These are phyloP conservation scores for Exophiala calicioides DNA, from an alignment of 2,329 filamentous ascomycete genomes.

Conservation along the genomic window DNA sequence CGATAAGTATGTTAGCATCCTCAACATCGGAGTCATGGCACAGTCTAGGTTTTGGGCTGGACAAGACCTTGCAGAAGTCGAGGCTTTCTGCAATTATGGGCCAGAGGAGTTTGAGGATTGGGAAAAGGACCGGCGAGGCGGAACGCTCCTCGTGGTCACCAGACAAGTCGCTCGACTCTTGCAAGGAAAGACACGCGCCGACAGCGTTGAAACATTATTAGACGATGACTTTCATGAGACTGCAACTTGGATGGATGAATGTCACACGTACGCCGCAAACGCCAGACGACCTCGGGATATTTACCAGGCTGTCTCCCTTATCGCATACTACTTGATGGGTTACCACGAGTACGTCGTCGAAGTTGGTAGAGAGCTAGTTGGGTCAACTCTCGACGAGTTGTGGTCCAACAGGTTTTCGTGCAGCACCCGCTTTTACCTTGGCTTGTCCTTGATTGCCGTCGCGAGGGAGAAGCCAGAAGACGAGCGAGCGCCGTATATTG, in stretches of 20 bases:
- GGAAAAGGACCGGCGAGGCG: constrained; percentile 59
- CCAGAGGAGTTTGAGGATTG: constrained; percentile 60
- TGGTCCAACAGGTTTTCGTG: constrained; percentile 49
- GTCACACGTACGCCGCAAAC: constrained; percentile 49
- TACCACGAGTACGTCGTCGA: constrained; percentile 49
- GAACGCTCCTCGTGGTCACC: constrained; percentile 56
- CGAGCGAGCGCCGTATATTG: constrained; percentile 51
- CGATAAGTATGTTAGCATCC: constrained; percentile 59
- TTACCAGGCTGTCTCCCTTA: constrained; percentile 54
- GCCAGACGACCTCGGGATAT: constrained; percentile 57
- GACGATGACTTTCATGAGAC: constrained; percentile 57
- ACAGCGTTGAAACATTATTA: constrained; percentile 51
- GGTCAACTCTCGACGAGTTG: constrained; percentile 44
- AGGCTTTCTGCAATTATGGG: constrained; percentile 58
- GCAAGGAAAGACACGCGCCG: constrained; percentile 60
- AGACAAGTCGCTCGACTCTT: constrained; percentile 59
- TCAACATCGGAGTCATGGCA: constrained; percentile 62
- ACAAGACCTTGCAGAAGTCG: constrained; percentile 59
- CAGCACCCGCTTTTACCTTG: constrained; percentile 48
- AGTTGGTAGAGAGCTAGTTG: constrained; percentile 43
- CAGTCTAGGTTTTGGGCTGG: constrained; percentile 58
- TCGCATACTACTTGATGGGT: constrained; percentile 50
- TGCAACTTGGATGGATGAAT: constrained; percentile 50
- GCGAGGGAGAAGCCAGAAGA: constrained; percentile 46
- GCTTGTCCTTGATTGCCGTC: constrained; percentile 45